Evolutionary conservation across 2,329 filamentous ascomycete species (phyloP).

Genomic region (Lasiodiplodia sp.): DNA sequence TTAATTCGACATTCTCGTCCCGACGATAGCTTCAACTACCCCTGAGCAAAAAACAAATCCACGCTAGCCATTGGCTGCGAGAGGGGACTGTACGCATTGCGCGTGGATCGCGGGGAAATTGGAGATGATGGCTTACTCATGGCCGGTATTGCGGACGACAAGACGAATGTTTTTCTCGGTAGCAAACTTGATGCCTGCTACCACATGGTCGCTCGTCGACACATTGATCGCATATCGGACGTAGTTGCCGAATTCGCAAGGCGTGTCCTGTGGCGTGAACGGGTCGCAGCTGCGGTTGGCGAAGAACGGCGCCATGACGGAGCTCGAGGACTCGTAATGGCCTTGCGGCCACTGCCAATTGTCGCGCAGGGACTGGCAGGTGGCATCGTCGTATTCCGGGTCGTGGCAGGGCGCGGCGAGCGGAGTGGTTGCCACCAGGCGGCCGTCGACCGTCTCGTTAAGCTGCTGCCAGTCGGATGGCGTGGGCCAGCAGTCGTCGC

Average conservation of each 20-base stretch:
- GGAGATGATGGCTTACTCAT: constrained; percentile 40
- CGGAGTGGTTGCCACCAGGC: constrained; percentile 52
- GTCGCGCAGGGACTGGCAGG: constrained; percentile 34
- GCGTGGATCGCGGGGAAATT: too few species aligned
- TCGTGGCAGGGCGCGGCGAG: constrained; percentile 57
- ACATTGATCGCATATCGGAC: constrained; percentile 15
- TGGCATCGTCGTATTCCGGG: constrained; percentile 41
- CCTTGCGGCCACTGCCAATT: constrained; percentile 38
- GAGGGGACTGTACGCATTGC: too few species aligned
- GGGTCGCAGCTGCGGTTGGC: constrained; percentile 31
- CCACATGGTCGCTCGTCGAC: constrained; percentile 29
- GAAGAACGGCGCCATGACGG: constrained; percentile 20
- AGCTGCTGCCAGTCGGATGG: constrained; percentile 54
- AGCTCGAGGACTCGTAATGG: constrained; percentile 26
- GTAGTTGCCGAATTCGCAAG: constrained; percentile 8
- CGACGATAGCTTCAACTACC: too few species aligned
- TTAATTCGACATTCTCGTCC: too few species aligned
- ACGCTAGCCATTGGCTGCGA: too few species aligned
- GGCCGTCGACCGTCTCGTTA: constrained; percentile 54
- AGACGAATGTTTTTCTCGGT: constrained; percentile 42
- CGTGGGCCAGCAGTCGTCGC: constrained; percentile 57
- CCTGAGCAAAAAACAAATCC: too few species aligned
- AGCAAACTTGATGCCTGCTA: constrained; percentile 38
- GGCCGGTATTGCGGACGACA: constrained; percentile 48
- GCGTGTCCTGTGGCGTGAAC: background rate